Conservation (phyloP, 2,329 filamentous ascomycete genomes). For the Salinomyces thailandicus region DNA sequence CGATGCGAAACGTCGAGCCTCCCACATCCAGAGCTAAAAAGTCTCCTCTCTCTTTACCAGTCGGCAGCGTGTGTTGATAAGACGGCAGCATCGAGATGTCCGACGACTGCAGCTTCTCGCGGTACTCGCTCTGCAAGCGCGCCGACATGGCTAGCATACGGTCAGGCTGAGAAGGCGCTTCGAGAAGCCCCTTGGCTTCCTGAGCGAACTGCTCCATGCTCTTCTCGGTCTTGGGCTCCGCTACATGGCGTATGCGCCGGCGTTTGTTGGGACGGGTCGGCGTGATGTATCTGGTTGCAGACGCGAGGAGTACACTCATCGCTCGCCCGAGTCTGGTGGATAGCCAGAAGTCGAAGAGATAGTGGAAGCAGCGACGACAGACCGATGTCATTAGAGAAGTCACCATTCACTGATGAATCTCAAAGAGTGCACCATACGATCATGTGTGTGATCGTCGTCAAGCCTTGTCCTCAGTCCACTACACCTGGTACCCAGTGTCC, state of each 20-base stretch:
- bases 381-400: slow-evolving; percentile 15
- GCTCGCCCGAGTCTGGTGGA: slow-evolving; percentile 14
- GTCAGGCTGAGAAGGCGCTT: slow-evolving; percentile 32
- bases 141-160: slow-evolving; percentile 36
- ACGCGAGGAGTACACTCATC: slow-evolving; percentile 22
- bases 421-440: no score
- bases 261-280: slow-evolving; percentile 25
- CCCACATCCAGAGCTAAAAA: slow-evolving; percentile 55
- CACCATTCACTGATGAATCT: no score
- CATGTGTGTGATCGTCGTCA: no score
- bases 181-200: slow-evolving; percentile 34
- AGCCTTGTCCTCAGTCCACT: no score
- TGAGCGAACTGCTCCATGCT: slow-evolving; percentile 39
- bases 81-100: slow-evolving; percentile 56
- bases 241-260: slow-evolving; percentile 26
- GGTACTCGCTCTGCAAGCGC: slow-evolving; percentile 42
- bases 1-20: slow-evolving; percentile 55
- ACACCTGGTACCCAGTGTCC: no score
- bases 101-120: slow-evolving; percentile 43
- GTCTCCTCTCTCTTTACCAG: slow-evolving; percentile 48
- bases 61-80: slow-evolving; percentile 51
- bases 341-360: slow-evolving; percentile 14
- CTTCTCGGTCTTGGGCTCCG: slow-evolving; percentile 29
- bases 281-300: slow-evolving; percentile 27
- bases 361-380: slow-evolving; percentile 13